Evolutionary conservation across 352 stramenopile species (phyloP).

Genomic region (Globisporangium middletonii): DNA sequence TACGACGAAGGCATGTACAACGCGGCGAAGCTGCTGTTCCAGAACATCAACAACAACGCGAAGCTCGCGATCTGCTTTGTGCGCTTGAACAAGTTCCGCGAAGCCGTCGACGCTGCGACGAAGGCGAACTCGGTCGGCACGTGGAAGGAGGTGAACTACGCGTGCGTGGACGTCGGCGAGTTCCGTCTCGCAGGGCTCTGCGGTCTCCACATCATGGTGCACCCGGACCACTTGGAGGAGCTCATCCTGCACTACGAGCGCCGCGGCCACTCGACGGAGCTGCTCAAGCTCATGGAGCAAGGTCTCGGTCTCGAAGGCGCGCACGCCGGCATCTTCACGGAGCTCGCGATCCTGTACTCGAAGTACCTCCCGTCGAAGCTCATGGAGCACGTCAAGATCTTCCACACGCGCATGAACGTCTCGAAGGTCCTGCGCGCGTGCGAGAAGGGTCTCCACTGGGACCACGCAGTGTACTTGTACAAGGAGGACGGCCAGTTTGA

Average conservation of each 20-base stretch:
- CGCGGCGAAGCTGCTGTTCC: slow-evolving; percentile 98
- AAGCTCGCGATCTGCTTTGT: slow-evolving; percentile 99
- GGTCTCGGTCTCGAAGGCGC: slow-evolving; percentile 98
- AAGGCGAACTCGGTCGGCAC: slow-evolving; percentile 99
- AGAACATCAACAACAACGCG: slow-evolving; percentile 99
- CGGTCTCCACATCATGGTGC: slow-evolving; percentile 99
- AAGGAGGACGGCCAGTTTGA: slow-evolving; percentile 99
- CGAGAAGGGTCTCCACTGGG: slow-evolving; percentile 97
- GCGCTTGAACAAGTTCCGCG: slow-evolving; percentile 97
- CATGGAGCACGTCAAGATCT: slow-evolving; percentile 99
- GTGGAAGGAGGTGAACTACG: slow-evolving; percentile 99
- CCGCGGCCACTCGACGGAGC: slow-evolving; percentile 93
- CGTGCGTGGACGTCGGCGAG: slow-evolving; percentile 97
- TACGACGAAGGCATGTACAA: slow-evolving; percentile 99
- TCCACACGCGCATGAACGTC: slow-evolving; percentile 99
- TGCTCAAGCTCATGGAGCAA: slow-evolving; percentile 98
- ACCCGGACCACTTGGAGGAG: slow-evolving; percentile 99
- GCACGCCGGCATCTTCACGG: slow-evolving; percentile 99
- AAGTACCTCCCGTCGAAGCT: slow-evolving; percentile 99
- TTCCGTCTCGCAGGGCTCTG: slow-evolving; percentile 97
- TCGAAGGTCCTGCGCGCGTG: slow-evolving; percentile 97
- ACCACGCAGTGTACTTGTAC: slow-evolving; percentile 98
- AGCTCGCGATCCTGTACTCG: slow-evolving; percentile 99
- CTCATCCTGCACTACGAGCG: slow-evolving; percentile 99
- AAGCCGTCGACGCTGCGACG: slow-evolving; percentile 97